A percentile compares a stretch with the other conserved stretches of the same genome.
phyloP scores from a whole-genome alignment of 1,284 basidiomycete species.

The Ceratobasidium sp. region DNA sequence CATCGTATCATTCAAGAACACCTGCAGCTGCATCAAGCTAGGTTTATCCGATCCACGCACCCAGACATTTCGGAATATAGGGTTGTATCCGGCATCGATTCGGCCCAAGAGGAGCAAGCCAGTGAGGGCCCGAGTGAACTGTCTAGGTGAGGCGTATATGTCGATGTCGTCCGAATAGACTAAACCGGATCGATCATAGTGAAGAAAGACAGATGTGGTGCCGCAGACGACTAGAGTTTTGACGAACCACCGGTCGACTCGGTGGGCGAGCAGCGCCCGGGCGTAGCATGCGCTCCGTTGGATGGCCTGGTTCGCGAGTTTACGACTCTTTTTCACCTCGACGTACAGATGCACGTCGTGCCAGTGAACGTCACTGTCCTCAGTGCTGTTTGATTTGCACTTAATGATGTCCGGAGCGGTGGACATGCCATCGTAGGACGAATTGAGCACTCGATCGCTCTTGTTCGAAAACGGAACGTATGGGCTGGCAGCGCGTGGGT shows the following conservation, averaged over 20 bases:
- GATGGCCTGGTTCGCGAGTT: neutral
- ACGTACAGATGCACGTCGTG: neutral
- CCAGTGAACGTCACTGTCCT: constrained; percentile 15
- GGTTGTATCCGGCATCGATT: neutral
- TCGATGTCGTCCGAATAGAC: constrained; percentile 11
- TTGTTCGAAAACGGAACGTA: neutral
- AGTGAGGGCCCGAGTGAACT: constrained; percentile 3
- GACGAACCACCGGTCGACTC: constrained; percentile 5
- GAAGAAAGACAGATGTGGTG: neutral
- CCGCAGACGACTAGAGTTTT: neutral
- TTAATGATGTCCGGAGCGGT: constrained; percentile 1
- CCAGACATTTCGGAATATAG: constrained; percentile 3
- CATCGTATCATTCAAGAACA: neutral
- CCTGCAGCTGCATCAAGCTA: neutral
- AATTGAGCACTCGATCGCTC: neutral
- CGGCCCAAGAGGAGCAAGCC: neutral
- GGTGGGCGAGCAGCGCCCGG: constrained; percentile 5
- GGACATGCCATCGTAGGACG: neutral
- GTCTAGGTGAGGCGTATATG: neutral
- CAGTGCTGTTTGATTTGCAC: neutral
- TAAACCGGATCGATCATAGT: constrained; percentile 8
- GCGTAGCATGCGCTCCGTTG: constrained; percentile 4
- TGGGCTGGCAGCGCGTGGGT: neutral
- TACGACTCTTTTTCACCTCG: neutral
- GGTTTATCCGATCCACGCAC: neutral